Evolutionary conservation across 1,284 basidiomycete genomes (phyloP).

Genomic region (Cutaneotrichosporon dermatis): DNA sequence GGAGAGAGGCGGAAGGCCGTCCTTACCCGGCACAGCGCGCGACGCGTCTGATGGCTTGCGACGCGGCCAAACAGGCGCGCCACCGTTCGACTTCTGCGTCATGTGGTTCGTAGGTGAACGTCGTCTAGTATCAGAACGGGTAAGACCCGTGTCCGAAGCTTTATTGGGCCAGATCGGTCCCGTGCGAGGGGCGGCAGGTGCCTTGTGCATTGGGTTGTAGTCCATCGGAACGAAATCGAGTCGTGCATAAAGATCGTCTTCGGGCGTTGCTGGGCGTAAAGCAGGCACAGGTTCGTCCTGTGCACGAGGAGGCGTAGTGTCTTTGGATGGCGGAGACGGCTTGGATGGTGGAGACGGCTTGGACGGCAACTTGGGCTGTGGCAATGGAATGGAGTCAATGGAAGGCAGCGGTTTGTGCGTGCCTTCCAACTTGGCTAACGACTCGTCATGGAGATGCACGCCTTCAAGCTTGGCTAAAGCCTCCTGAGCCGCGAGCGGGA

Average conservation of each 20-base stretch:
- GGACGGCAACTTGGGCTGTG: too few relatives aligned
- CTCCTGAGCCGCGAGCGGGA: neutral
- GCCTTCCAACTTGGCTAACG: constrained; percentile 2
- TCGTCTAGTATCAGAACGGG: neutral
- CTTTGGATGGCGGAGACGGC: neutral
- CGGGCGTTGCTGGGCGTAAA: neutral
- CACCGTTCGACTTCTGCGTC: neutral
- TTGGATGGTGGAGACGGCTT: too few relatives aligned
- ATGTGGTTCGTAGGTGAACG: neutral
- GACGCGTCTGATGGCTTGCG: constrained; percentile 1
- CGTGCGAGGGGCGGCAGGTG: neutral
- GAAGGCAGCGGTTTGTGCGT: neutral
- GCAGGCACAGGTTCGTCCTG: neutral
- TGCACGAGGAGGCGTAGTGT: neutral
- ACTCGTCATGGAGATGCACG: constrained; percentile 1
- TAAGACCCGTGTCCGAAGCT: neutral
- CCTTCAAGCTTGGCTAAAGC: constrained; percentile 1
- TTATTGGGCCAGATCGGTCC: constrained; percentile 2
- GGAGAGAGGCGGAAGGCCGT: neutral
- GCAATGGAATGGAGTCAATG: neutral
- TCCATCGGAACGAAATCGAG: constrained; percentile 6
- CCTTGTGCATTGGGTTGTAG: constrained; percentile 5
- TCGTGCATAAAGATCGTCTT: constrained; percentile 7
- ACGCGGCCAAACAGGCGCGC: neutral
- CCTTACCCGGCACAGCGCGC: too few relatives aligned